phyloP scores from a whole-genome alignment of 2,329 filamentous ascomycete genomes.

The Mycosphaerelloides madeirae region DNA sequence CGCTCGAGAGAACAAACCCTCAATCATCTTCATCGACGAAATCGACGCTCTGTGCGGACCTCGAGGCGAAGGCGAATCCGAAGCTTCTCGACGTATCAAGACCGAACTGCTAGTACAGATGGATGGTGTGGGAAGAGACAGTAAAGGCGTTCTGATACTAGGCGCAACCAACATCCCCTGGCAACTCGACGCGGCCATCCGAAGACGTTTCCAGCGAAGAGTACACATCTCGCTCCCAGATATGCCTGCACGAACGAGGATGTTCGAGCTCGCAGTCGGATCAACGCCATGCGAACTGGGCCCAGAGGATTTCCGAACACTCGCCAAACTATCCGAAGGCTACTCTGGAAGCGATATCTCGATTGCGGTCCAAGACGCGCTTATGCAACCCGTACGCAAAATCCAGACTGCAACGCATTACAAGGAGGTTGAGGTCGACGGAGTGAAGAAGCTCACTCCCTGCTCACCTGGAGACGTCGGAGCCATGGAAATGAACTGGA shows the following conservation, averaged over 20 bases:
- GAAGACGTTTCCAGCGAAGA: slow-evolving; percentile 89
- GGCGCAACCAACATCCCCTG: slow-evolving; percentile 98
- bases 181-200: slow-evolving; percentile 95
- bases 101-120: slow-evolving; percentile 98
- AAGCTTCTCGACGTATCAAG: slow-evolving; percentile 95
- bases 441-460: slow-evolving; percentile 66
- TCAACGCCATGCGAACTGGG: slow-evolving; percentile 82
- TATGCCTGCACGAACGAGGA: slow-evolving; percentile 75
- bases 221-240: slow-evolving; percentile 95
- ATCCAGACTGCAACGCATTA: slow-evolving; percentile 98
- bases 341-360: slow-evolving; percentile 95
- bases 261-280: slow-evolving; percentile 95
- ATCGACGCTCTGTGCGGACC: slow-evolving; percentile 95
- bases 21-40: slow-evolving; percentile 98
- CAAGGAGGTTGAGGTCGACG: slow-evolving; percentile 76
- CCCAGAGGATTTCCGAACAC: slow-evolving; percentile 68
- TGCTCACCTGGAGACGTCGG: slow-evolving; percentile 87
- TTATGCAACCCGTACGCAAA: slow-evolving; percentile 96
- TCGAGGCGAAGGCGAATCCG: slow-evolving; percentile 89
- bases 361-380: slow-evolving; percentile 89
- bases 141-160: slow-evolving; percentile 85
- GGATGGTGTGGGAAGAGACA: slow-evolving; percentile 97
- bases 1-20: slow-evolving; percentile 95
- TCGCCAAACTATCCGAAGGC: slow-evolving; percentile 80
- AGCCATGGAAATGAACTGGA: slow-evolving; percentile 91